phyloP scores from a whole-genome alignment of 2,329 filamentous ascomycete species.

The Diaporthe destruens region DNA sequence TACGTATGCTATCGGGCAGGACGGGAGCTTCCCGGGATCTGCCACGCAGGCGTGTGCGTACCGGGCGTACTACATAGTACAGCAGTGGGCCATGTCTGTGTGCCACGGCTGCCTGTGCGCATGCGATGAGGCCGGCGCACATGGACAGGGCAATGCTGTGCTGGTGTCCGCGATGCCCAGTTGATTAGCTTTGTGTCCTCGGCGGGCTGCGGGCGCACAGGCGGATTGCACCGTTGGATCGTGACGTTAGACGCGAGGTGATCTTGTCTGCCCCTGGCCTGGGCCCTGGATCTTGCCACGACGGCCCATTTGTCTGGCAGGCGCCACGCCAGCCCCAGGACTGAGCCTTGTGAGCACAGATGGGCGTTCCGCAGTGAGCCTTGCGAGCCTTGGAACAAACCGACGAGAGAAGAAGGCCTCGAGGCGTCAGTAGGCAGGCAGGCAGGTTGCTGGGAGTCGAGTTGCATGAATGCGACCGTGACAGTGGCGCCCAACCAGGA shows the following conservation, averaged over 20 bases:
- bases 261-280: constrained; percentile 19
- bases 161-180: background rate
- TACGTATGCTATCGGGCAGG: constrained; percentile 13
- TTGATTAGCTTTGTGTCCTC: background rate
- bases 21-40: constrained; percentile 27
- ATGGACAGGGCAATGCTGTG: constrained; percentile 2
- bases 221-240: constrained; percentile 27
- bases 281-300: constrained; percentile 1
- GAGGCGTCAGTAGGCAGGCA: background rate
- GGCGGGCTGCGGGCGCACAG: constrained; percentile 6
- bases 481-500: constrained; percentile 17
- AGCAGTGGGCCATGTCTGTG: constrained; percentile 18
- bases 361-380: constrained; percentile 32
- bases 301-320: background rate
- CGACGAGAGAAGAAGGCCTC: background rate
- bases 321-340: constrained; percentile 4
- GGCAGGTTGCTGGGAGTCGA: constrained; percentile 10
- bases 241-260: constrained; percentile 9
- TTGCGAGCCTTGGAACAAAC: no score
- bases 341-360: constrained; percentile 27
- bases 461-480: constrained; percentile 32
- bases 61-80: no score
- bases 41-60: no score
- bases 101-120: background rate
- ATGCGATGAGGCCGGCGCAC: constrained; percentile 3